These are phyloP conservation scores for Silene noctiflora DNA, from an alignment of 179 eudicot genomes.

Conservation along the genomic window DNA sequence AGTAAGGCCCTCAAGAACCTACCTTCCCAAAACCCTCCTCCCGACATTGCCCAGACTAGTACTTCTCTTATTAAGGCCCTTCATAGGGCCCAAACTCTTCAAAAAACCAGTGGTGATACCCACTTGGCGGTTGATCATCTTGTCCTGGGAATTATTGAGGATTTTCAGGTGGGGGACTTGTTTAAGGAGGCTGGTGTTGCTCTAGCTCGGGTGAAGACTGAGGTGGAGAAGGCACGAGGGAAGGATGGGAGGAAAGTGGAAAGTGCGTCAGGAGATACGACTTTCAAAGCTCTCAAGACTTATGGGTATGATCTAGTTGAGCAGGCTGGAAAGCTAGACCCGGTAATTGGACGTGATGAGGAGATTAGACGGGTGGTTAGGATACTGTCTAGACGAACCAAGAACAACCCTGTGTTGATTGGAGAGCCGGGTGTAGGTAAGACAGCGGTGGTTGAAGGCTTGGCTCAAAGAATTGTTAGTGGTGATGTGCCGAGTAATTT, in stretches of 20 bases:
- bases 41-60: constrained; percentile 60
- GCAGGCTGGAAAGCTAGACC: constrained; percentile 81
- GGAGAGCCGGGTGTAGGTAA: constrained; percentile 94
- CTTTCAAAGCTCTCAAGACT: constrained; percentile 65
- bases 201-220: constrained; percentile 45
- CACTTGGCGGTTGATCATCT: constrained; percentile 78
- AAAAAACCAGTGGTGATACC: constrained; percentile 64
- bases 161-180: constrained; percentile 61
- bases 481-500: constrained; percentile 79
- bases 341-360: constrained; percentile 83
- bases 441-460: constrained; percentile 81
- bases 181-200: constrained; percentile 70
- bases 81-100: constrained; percentile 56
- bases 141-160: constrained; percentile 66
- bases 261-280: constrained; percentile 71
- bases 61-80: constrained; percentile 53
- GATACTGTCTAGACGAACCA: constrained; percentile 70
- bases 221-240: constrained; percentile 67
- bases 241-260: constrained; percentile 72
- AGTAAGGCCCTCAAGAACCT: constrained; percentile 53
- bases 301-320: constrained; percentile 82
- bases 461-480: constrained; percentile 76
- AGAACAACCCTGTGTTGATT: constrained; percentile 76
- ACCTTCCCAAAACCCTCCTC: constrained; percentile 69
- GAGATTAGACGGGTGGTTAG: constrained; percentile 69